Base-by-base conservation (phyloP, 179 eudicot species). In the Silene noctiflora region DNA sequence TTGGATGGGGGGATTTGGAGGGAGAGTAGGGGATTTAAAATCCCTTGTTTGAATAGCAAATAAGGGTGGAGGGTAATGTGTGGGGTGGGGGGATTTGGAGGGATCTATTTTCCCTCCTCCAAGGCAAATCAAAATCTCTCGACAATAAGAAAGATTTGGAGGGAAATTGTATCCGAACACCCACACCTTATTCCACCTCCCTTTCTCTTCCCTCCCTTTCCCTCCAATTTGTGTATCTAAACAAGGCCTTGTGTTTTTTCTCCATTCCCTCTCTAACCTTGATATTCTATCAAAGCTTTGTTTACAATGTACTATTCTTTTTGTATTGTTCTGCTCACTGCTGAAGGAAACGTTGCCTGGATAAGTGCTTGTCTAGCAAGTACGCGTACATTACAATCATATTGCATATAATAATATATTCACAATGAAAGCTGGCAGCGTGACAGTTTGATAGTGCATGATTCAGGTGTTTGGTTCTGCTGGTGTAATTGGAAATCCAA, bases 401-500 rank as follows among this genome's bases (percentile, higher is more conserved):
- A 6, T 62, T 66, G 46, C n/a, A 22, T 60, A 22, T 60, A 22
- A 31, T 55, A 24, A 67, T n/a, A 53, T 12, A 22, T 14, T 21
- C 21, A 68, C 25, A 70, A 6, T 44, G 51, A 25, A 62, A 59
- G 66, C 55, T 74, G 39, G 73, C 59, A 56, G 46, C 44, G 4
- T 68, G 59, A 63, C 77, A 42, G 53, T 33, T 33, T 71, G 24
- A 12, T 58, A 42, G 67, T 67, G 22, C 33, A 42, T 72, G 75
- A 27, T 83, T 85, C 86, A 95, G 99, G 93, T 95, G 61, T 92
- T 95, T 87, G 99, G 99, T 74, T 95, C 99, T 73, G 99, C 99
- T 62, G 99, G 97, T 65, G 97, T 95, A 58, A 89, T 95, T 66
- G 99, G 99, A 67, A 95, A 95, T 79, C 99, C 99, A 33, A 87